Base-by-base conservation (phyloP, 192 early-diverging fungal species). In the Cetraspora pellucida region DNA sequence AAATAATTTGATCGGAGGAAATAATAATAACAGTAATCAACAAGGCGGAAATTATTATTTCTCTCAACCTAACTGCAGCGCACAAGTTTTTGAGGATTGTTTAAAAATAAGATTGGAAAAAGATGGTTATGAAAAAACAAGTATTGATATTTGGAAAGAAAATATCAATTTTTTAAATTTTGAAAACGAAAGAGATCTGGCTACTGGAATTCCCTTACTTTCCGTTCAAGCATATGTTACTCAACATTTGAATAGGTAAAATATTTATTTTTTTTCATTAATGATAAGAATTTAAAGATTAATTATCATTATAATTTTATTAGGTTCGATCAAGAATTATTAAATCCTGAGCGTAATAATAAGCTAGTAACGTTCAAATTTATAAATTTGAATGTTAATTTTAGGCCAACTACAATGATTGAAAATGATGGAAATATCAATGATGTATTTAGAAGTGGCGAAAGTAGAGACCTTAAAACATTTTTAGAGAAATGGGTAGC, bases 101-200 rank as follows among this genome's bases (percentile, higher is more conserved):
- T 79, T 83, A 30, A 78, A 75, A 47, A 81, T 83, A 47, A 77
- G 77, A 63, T 78, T 83, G 28, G 60, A 50, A 14, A 77, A 80
- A 49, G 79, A 58, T 47, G 77, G 74, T 0, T 66, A 66, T 21
- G 82, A 83, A 64, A 70, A 59, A 28, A 81, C 82, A 3, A 68
- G 59, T 30, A 81, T 83, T 31, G 82, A 83, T 77, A 78, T 83
- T 10, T 76, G 80, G 79, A 83, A 83, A 63, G 80, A 83, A 58
- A 77, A 66, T 31, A 83, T 83, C 14, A 80, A 83, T 27, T 58
- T 58, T 2, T 78, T 80, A 17, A 74, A 79, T 46, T 83, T 77
- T 46, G 59, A 76, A 30, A 63, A 43, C 14, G 74, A 79, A 3
- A 44, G 46, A 66, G 80, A 81, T 75, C 60, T 61, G 37, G 76